Percentiles rank a stretch among this genome's conserved stretches.
Evolutionary conservation across 768 basidiomycete genomes (phyloP).

Genomic region (Serpula lacrymans): DNA sequence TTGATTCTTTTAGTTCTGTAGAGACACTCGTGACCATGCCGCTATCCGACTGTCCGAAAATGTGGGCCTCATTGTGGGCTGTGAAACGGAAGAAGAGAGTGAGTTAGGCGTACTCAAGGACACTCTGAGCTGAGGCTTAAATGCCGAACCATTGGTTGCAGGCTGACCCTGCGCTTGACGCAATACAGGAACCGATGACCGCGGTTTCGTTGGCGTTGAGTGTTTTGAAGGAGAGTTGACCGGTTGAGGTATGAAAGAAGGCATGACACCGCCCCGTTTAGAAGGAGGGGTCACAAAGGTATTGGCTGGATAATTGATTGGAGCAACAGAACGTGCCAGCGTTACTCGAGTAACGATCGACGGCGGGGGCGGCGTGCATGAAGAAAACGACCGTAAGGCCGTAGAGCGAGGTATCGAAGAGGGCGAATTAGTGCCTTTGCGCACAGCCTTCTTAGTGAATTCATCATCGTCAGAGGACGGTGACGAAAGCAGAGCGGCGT

Average conservation of each 20-base stretch:
- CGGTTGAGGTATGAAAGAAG: slow-evolving; percentile 64
- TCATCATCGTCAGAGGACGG: slow-evolving; percentile 9
- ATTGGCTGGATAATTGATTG: slow-evolving; percentile 16
- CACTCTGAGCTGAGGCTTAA: slow-evolving; percentile 46
- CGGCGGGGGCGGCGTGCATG: slow-evolving; percentile 20
- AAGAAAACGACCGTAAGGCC: slow-evolving; percentile 33
- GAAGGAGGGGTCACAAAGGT: slow-evolving; percentile 48
- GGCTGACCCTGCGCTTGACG: slow-evolving; percentile 19
- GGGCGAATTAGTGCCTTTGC: slow-evolving; percentile 30
- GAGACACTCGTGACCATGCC: slow-evolving; percentile 21
- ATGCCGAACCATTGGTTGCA: slow-evolving; percentile 58
- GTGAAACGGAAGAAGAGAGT: slow-evolving; percentile 37
- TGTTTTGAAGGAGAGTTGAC: slow-evolving; percentile 37
- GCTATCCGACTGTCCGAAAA: slow-evolving; percentile 38
- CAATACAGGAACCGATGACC: slow-evolving; percentile 34
- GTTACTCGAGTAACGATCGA: slow-evolving; percentile 33
- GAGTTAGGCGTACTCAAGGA: slow-evolving; percentile 59
- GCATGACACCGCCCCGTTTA: slow-evolving; percentile 44
- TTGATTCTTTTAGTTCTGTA: slow-evolving; percentile 28
- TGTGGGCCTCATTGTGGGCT: slow-evolving; percentile 24
- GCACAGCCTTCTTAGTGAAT: slow-evolving; percentile 8
- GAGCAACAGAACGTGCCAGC: slow-evolving; percentile 24
- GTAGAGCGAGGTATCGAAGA: slow-evolving; percentile 51
- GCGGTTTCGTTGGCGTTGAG: slow-evolving; percentile 31
- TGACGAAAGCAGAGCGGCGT: slow-evolving; percentile 6